Conservation (phyloP, 768 basidiomycete genomes). For the Suillus americanus region DNA sequence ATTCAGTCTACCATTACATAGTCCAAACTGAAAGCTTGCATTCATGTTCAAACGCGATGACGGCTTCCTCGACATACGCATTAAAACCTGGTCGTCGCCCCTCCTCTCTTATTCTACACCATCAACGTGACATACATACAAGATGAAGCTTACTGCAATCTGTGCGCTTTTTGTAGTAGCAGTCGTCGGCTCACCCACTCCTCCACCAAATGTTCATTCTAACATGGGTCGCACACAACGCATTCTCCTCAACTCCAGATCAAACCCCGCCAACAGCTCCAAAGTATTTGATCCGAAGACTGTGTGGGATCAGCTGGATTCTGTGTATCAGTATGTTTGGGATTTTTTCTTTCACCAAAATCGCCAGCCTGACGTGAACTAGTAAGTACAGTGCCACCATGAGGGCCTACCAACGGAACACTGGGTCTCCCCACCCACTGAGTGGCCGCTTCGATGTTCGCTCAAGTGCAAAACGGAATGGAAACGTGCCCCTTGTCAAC, state of each 20-base stretch:
- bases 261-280: not conserved
- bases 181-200: not conserved
- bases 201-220: not conserved
- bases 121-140: not conserved
- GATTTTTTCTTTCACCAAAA: not conserved
- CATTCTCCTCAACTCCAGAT: not conserved
- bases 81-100: not conserved
- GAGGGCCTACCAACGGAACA: constrained; percentile 41
- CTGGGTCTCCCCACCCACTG: constrained; percentile 35
- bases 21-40: not conserved
- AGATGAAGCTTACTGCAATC: not conserved
- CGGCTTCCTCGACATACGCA: not conserved
- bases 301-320: not conserved
- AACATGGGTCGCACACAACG: not conserved
- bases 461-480: constrained; percentile 14
- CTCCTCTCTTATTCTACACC: not conserved
- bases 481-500: constrained; percentile 29
- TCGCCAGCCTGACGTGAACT: not conserved
- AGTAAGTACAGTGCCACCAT: constrained; percentile 46
- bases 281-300: not conserved
- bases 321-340: not conserved
- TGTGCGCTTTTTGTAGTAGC: not conserved
- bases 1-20: not conserved
- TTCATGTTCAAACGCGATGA: not conserved
- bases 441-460: constrained; percentile 11